Evolutionary conservation across 257 asterid genomes (phyloP).

Genomic region (Buddleja alternifolia): DNA sequence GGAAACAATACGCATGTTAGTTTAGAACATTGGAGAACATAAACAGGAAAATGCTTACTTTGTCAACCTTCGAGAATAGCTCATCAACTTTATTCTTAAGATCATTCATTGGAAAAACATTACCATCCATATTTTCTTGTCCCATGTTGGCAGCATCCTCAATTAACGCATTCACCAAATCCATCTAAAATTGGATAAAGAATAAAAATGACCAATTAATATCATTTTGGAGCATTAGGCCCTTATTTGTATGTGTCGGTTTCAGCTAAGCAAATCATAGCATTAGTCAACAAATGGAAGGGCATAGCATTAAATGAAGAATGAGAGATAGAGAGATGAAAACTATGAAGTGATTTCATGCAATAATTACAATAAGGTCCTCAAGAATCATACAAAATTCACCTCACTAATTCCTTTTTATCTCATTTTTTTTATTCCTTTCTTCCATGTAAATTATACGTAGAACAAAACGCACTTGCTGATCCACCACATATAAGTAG

Average conservation of each 20-base stretch:
- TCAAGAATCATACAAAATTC: not conserved
- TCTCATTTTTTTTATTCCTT: not conserved
- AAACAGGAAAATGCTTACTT: too few species aligned
- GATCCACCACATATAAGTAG: not conserved
- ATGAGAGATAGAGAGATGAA: not conserved
- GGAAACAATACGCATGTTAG: too few species aligned
- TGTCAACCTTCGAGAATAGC: too few species aligned
- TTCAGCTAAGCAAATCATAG: constrained; percentile 10
- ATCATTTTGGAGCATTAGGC: not conserved
- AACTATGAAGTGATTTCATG: not conserved
- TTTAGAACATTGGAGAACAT: too few species aligned
- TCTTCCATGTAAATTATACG: not conserved
- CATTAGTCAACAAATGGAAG: constrained; percentile 13
- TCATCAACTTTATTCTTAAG: constrained; percentile 60
- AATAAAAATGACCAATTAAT: constrained; percentile 15
- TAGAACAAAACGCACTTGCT: not conserved
- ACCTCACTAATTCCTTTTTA: not conserved
- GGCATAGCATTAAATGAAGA: not conserved
- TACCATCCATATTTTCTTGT: constrained; percentile 34
- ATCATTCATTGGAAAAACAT: constrained; percentile 43
- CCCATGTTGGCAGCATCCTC: constrained; percentile 26
- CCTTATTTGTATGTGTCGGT: not conserved
- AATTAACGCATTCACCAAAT: constrained; percentile 31
- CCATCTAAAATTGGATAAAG: constrained; percentile 38
- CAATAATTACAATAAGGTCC: not conserved